Evolutionary conservation across 2,329 filamentous ascomycete species (phyloP), one percentile per base, ranked within the genome.

Genomic region (Elsinoe fawcettii): DNA sequence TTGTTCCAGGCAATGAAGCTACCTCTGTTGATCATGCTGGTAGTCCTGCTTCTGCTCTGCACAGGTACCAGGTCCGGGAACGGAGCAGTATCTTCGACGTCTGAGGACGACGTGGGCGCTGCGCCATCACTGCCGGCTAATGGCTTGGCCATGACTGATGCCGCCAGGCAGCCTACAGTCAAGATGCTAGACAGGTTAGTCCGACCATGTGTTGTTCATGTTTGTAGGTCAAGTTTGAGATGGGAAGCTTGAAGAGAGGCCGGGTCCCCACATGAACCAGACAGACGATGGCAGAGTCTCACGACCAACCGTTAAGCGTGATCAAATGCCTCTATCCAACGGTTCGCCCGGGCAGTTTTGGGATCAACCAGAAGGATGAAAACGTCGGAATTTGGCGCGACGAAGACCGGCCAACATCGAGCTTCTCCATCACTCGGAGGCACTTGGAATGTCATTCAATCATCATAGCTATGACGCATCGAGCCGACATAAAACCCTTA

Each of bases 291-390:
- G 3, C 49, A 37, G 30, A 53, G 49, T 53, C 49, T 53, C 32
- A 53, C 49, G 22, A 36, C 27, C n/a, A 20, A 20, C 49, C 49
- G 49, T 53, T 53, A 14, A 11, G 49, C 32, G 1, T 4, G 27
- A 30, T 53, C 49, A 8, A 37, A 16, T 53, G 27, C 32, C 46
- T 53, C 9, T 53, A 53, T 53, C 49, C 49, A 53, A 53, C 49
- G 49, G 49, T 37, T n/a, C 34, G 3, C 12, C 30, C 27, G 6
- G 18, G n/a, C 18, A 11, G 49, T 36, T 37, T 36, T 1, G 14
- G 11, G 14, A 3, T 9, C 49, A 53, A 34, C 49, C 32, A 53
- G 12, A 53, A 25, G 49, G 20, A 36, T 4, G 14, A 5, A 14
- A 37, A 3, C 14, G 34, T 37, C 34, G 5, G 5, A 30, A 9